Evolutionary conservation across 2,329 filamentous ascomycete species (phyloP).

Genomic region (Cercospora sesami): DNA sequence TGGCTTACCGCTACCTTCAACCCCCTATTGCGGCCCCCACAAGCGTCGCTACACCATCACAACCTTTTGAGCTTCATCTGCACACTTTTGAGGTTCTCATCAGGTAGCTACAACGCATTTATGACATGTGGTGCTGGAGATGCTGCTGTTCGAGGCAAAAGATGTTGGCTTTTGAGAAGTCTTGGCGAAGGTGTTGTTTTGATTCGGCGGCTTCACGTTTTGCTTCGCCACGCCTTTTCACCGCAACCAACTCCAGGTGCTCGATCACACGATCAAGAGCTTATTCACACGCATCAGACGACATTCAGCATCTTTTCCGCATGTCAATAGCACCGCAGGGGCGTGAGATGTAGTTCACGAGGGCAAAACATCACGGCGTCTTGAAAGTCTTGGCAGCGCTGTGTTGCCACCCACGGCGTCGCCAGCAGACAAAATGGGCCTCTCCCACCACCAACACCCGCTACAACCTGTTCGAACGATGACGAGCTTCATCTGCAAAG

Average conservation of each 20-base stretch:
- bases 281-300: not conserved
- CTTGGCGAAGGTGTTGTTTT: not conserved
- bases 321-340: not conserved
- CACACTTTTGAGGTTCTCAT: not conserved
- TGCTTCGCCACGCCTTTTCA: not conserved
- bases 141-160: not conserved
- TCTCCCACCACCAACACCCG: not conserved
- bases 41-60: not conserved
- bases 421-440: not conserved
- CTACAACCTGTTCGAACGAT: not conserved
- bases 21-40: not conserved
- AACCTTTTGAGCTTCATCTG: not conserved
- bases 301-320: not conserved
- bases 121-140: not conserved
- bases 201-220: not conserved
- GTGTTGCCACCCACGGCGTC: not conserved
- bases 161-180: constrained; percentile 1
- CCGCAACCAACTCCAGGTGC: not conserved
- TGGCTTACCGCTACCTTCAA: not conserved
- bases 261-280: not conserved
- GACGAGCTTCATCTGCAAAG: not conserved
- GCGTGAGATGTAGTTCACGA: not conserved
- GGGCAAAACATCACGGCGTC: not conserved
- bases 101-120: not conserved
- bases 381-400: not conserved